A percentile compares a stretch with the other conserved stretches of the same genome.
phyloP scores from a whole-genome alignment of 768 basidiomycete species.

The Tylopilus subfusipes region DNA sequence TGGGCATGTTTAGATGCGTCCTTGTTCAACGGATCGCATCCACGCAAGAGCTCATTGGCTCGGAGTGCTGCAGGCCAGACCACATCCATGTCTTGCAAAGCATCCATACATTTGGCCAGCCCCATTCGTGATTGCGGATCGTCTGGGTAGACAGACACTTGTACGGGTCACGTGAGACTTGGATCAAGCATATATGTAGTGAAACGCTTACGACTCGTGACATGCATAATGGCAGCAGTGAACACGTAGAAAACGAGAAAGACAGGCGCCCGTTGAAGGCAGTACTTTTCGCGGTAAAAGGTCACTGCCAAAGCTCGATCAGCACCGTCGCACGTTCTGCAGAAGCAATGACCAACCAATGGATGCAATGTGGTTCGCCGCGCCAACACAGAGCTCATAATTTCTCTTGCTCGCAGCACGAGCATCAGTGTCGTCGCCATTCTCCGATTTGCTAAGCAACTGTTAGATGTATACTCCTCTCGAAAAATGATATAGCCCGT shows the following conservation, averaged over 20 bases:
- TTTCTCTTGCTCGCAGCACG: conserved; percentile 56
- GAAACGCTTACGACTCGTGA: conserved; percentile 56
- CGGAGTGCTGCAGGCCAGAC: conserved; percentile 78
- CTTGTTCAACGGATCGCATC: conserved; percentile 42
- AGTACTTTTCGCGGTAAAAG: conserved; percentile 60
- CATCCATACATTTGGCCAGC: conserved; percentile 63
- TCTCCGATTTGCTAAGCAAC: conserved; percentile 34
- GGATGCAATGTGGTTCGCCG: conserved; percentile 76
- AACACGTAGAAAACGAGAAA: conserved; percentile 80
- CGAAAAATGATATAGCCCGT: conserved; percentile 13
- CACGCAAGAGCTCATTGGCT: conserved; percentile 67
- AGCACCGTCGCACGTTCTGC: background rate
- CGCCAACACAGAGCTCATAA: conserved; percentile 69
- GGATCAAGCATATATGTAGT: background rate
- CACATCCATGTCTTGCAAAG: conserved; percentile 59
- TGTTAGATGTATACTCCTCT: background rate
- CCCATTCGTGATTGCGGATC: conserved; percentile 70
- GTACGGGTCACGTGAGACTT: conserved; percentile 2
- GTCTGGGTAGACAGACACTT: conserved; percentile 60
- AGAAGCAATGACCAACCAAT: conserved; percentile 43
- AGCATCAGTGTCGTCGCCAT: conserved; percentile 49
- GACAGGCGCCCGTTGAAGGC: conserved; percentile 57
- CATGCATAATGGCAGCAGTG: conserved; percentile 77
- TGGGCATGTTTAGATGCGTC: background rate
- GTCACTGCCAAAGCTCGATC: conserved; percentile 37